Evolutionary conservation across 768 basidiomycete species (phyloP).

Genomic region (Phlebiopsis flavidoalba): DNA sequence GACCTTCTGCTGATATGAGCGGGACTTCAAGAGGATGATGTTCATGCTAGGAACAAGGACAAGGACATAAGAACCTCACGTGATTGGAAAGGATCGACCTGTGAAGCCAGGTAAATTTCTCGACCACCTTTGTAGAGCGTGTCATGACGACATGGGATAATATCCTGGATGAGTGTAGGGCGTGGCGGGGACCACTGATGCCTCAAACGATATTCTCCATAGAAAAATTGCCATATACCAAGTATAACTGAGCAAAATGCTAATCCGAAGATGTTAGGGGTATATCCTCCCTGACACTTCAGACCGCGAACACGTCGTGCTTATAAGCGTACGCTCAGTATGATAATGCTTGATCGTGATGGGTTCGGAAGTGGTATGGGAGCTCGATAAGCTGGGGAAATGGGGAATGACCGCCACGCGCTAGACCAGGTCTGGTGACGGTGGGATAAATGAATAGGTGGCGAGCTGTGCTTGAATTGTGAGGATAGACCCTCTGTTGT

Average conservation of each 20-base stretch:
- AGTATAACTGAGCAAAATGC: no score
- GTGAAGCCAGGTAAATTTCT: slow-evolving; percentile 5
- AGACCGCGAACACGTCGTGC: background rate
- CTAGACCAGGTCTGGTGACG: background rate
- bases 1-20: slow-evolving; percentile 57
- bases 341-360: slow-evolving; percentile 1
- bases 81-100: slow-evolving; percentile 73
- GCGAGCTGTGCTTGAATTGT: background rate
- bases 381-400: slow-evolving; percentile 1
- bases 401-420: background rate
- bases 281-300: background rate
- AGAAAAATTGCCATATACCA: no score
- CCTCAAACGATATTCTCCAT: no score
- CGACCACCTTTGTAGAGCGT: slow-evolving; percentile 7
- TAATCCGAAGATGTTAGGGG: background rate
- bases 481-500: background rate
- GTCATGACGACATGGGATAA: background rate
- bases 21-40: slow-evolving; percentile 27
- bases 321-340: background rate
- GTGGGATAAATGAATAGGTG: background rate
- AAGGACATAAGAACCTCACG: slow-evolving; percentile 35
- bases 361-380: background rate
- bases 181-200: no score
- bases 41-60: background rate
- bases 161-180: slow-evolving; percentile 9